phyloP scores from a whole-genome alignment of 1,284 basidiomycete genomes.

The Cutaneotrichosporon curvatum region DNA sequence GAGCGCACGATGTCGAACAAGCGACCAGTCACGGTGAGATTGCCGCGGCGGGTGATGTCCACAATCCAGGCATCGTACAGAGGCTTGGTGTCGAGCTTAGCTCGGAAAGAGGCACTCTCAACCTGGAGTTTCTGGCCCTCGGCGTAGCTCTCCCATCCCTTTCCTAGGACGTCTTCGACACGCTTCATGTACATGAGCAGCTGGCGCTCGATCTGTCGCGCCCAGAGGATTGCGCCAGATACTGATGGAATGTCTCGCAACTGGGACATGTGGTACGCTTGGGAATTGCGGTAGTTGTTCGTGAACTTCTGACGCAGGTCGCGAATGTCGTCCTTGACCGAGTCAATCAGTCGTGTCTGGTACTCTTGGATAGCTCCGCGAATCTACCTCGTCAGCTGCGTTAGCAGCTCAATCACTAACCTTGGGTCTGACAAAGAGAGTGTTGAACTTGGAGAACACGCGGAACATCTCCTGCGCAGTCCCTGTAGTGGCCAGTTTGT shows the following conservation, averaged over 20 bases:
- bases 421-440: slow-evolving; percentile 94
- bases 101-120: slow-evolving; percentile 84
- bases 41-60: slow-evolving; percentile 76
- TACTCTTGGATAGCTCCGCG: slow-evolving; percentile 98
- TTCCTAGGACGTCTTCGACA: slow-evolving; percentile 97
- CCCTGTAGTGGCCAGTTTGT: slow-evolving; percentile 86
- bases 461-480: slow-evolving; percentile 99
- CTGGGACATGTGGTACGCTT: slow-evolving; percentile 96
- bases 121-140: slow-evolving; percentile 95
- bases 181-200: slow-evolving; percentile 96
- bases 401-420: no score
- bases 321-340: slow-evolving; percentile 96
- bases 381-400: slow-evolving; percentile 48
- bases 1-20: slow-evolving; percentile 89
- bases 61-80: slow-evolving; percentile 95
- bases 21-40: slow-evolving; percentile 83
- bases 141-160: slow-evolving; percentile 98
- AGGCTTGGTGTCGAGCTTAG: slow-evolving; percentile 88
- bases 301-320: slow-evolving; percentile 94
- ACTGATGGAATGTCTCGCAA: slow-evolving; percentile 96
- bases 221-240: slow-evolving; percentile 97
- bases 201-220: slow-evolving; percentile 94
- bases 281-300: slow-evolving; percentile 87
- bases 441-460: slow-evolving; percentile 97
- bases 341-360: slow-evolving; percentile 94